A percentile compares a stretch with the other conserved stretches of the same genome.
Conservation (phyloP, 148 eudicot species). For the Dianthus caryophyllus region DNA sequence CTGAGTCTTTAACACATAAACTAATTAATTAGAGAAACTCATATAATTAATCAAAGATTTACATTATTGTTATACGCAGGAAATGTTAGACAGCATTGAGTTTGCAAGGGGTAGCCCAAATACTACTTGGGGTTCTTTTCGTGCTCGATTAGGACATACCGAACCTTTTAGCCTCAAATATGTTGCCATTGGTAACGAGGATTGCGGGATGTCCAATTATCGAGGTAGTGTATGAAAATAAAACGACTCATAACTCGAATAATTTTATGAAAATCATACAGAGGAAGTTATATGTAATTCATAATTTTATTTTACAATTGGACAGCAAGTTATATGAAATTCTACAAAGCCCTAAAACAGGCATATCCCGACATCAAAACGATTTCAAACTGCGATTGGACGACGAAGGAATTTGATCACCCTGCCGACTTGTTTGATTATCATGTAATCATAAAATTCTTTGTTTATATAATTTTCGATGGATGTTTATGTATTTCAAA, state of each 20-base stretch:
- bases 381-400: constrained; percentile 28
- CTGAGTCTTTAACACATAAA: too few relatives aligned
- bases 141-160: constrained; percentile 73
- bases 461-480: too few relatives aligned
- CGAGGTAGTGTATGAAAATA: constrained; percentile 27
- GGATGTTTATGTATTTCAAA: too few relatives aligned
- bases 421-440: constrained; percentile 28
- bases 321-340: constrained; percentile 52
- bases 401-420: constrained; percentile 16
- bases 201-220: constrained; percentile 46
- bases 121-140: constrained; percentile 74
- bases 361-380: constrained; percentile 26
- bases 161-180: constrained; percentile 66
- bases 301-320: neutral
- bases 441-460: constrained; percentile 12
- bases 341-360: constrained; percentile 20
- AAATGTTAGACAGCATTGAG: constrained; percentile 67
- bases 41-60: neutral
- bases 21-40: neutral
- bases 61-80: constrained; percentile 27
- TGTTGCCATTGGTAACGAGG: constrained; percentile 77
- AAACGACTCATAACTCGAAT: neutral
- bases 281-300: too few relatives aligned
- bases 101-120: constrained; percentile 67
- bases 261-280: too few relatives aligned